A percentile compares a stretch with the other conserved stretches of the same genome.
Evolutionary conservation across 768 basidiomycete species (phyloP).

Genomic region (Mycena floridula): DNA sequence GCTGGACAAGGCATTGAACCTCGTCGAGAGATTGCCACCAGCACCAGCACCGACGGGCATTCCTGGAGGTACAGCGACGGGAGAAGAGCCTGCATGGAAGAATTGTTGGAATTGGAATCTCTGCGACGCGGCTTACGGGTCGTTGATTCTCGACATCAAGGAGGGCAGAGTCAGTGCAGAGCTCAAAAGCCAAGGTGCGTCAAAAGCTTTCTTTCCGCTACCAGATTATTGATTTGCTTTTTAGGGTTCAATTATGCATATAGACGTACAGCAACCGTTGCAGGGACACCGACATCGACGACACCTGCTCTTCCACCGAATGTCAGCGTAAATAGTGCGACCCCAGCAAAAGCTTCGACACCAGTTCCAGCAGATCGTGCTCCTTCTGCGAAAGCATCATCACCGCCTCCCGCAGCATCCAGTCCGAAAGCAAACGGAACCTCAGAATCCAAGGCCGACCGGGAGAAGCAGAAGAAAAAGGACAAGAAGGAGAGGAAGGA

Average conservation of each 20-base stretch:
- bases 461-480: slow-evolving; percentile 54
- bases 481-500: slow-evolving; percentile 61
- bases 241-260: slow-evolving; percentile 96
- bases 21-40: slow-evolving; percentile 75
- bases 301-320: slow-evolving; percentile 43
- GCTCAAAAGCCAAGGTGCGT: slow-evolving; percentile 83
- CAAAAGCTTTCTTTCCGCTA: background rate
- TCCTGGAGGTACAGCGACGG: slow-evolving; percentile 40
- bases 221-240: background rate
- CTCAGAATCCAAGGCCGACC: too few relatives aligned
- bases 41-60: slow-evolving; percentile 38
- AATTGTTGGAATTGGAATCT: slow-evolving; percentile 99
- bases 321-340: slow-evolving; percentile 25
- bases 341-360: slow-evolving; percentile 30
- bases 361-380: slow-evolving; percentile 25
- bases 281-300: slow-evolving; percentile 54
- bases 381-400: slow-evolving; percentile 9
- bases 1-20: slow-evolving; percentile 83
- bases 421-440: slow-evolving; percentile 18
- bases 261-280: slow-evolving; percentile 62
- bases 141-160: slow-evolving; percentile 80
- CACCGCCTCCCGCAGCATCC: slow-evolving; percentile 7
- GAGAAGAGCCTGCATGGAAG: slow-evolving; percentile 95
- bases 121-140: slow-evolving; percentile 92
- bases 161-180: slow-evolving; percentile 92